phyloP scores from a whole-genome alignment of 768 basidiomycete species.

The Lentinula aciculospora region DNA sequence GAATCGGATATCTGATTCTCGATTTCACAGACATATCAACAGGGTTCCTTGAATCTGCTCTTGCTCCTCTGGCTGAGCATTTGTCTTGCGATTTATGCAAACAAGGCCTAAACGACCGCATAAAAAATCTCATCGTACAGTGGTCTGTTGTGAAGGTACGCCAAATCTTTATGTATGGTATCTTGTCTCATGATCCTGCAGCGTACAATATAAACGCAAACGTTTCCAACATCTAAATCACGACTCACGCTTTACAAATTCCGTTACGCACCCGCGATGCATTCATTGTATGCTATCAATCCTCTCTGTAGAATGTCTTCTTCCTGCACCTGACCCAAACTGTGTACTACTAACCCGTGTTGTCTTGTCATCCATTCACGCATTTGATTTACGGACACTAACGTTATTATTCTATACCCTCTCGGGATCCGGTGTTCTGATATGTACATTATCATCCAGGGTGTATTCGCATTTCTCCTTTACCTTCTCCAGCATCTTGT shows the following conservation, averaged over 20 bases:
- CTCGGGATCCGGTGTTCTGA: not conserved
- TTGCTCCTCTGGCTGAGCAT: conserved; percentile 65
- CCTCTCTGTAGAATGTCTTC: not conserved
- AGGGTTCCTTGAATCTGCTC: conserved; percentile 63
- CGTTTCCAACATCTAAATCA: not conserved
- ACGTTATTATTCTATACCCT: not conserved
- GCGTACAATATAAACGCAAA: conserved; percentile 48
- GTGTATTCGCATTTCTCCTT: conserved; percentile 1
- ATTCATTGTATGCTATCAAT: not conserved
- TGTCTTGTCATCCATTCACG: not conserved
- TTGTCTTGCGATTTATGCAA: conserved; percentile 68
- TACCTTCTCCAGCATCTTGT: not conserved
- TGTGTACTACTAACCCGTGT: not conserved
- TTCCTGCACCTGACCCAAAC: not conserved
- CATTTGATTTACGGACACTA: not conserved
- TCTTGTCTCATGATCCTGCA: conserved; percentile 15
- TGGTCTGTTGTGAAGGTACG: conserved; percentile 78
- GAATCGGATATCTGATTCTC: conserved; percentile 11
- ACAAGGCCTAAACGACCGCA: conserved; percentile 53
- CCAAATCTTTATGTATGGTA: not conserved
- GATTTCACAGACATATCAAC: conserved; percentile 59
- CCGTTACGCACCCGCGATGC: not conserved
- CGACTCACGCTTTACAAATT: no score
- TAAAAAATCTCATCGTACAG: conserved; percentile 62
- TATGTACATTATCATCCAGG: not conserved